Conservation (phyloP, 441 rosid species). For the Omphalea diandra region DNA sequence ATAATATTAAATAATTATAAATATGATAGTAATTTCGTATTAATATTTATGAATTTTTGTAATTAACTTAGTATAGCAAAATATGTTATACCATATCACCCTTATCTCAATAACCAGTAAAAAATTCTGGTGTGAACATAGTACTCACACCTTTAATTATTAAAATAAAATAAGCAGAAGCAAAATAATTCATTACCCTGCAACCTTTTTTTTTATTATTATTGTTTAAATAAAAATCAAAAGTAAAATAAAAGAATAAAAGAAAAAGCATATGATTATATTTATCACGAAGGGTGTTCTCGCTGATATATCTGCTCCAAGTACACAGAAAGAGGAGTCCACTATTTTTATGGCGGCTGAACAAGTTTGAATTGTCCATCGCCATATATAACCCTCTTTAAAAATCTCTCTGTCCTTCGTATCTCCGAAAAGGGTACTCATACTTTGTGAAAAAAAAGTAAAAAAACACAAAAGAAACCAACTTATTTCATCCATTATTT, state of each 20-base stretch:
- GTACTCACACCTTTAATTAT: background rate
- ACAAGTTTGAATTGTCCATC: conserved; percentile 11
- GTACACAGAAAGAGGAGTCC: background rate
- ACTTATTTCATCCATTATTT: background rate
- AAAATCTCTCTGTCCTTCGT: too few relatives aligned
- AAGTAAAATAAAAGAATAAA: background rate
- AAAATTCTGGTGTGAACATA: conserved; percentile 17
- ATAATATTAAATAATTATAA: too few relatives aligned
- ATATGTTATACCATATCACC: background rate
- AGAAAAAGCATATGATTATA: background rate
- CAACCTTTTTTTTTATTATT: background rate
- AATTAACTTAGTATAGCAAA: too few relatives aligned
- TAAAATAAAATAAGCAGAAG: background rate
- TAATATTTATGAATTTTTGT: too few relatives aligned
- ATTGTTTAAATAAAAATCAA: background rate
- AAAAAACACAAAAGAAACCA: background rate
- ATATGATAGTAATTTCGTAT: too few relatives aligned
- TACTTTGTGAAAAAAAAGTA: background rate
- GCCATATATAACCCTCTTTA: conserved; percentile 23
- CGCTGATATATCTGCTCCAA: background rate
- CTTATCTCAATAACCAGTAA: background rate
- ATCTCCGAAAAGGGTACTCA: background rate
- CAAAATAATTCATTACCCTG: background rate
- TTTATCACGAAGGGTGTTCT: background rate
- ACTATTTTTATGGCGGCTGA: conserved; percentile 29